Evolutionary conservation across 176 grass and related monocot genomes (phyloP).

Genomic region (Aegilops longissima): DNA sequence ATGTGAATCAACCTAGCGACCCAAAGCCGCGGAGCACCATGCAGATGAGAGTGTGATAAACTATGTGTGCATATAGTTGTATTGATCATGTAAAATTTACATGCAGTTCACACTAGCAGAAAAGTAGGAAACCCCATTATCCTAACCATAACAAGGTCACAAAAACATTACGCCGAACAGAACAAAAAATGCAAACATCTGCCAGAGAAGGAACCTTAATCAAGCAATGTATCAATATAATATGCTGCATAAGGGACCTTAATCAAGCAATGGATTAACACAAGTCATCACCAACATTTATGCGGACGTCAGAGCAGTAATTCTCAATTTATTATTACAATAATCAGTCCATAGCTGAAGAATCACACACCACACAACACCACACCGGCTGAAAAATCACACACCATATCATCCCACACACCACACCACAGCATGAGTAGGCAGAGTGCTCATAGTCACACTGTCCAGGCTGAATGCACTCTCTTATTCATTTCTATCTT

Average conservation of each 20-base stretch:
- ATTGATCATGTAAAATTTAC: no score
- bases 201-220: not conserved
- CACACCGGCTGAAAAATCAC: no score
- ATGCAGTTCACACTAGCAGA: no score
- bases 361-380: not conserved
- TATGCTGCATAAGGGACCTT: not conserved
- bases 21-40: no score
- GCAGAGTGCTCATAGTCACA: not conserved
- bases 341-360: not conserved
- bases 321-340: not conserved
- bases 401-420: no score
- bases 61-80: no score
- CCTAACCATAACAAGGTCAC: no score
- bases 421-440: not conserved
- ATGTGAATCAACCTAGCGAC: no score
- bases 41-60: no score
- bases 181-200: no score
- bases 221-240: not conserved
- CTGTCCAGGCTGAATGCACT: not conserved
- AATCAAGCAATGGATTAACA: not conserved
- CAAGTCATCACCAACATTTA: not conserved
- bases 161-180: no score
- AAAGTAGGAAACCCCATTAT: no score
- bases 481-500: not conserved
- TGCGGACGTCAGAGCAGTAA: fast-evolving